Conservation (phyloP, 805 yeast species). For the Starmerella ratchasimensis region DNA sequence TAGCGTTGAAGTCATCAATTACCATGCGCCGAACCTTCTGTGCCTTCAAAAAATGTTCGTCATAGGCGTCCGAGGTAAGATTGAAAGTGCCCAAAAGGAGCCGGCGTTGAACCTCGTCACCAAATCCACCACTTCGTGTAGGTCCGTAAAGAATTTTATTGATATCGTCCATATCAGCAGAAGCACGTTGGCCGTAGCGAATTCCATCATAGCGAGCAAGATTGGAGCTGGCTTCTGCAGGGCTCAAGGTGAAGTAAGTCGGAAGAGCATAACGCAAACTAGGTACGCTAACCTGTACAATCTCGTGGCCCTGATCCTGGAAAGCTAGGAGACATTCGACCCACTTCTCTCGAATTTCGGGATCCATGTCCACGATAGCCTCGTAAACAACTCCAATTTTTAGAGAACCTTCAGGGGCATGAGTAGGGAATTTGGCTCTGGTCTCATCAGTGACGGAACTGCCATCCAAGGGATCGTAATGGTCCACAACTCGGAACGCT, state of each 20-base stretch:
- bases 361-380: slow-evolving; percentile 43
- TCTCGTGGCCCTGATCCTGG: slow-evolving; percentile 35
- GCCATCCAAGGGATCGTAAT: slow-evolving; percentile 63
- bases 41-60: slow-evolving; percentile 67
- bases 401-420: slow-evolving; percentile 20
- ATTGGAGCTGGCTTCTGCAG: slow-evolving; percentile 91
- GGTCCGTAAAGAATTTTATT: slow-evolving; percentile 33
- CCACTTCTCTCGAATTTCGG: slow-evolving; percentile 38
- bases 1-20: slow-evolving; percentile 48
- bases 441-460: slow-evolving; percentile 33
- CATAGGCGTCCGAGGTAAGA: slow-evolving; percentile 57
- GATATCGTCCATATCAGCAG: slow-evolving; percentile 24
- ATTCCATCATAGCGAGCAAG: slow-evolving; percentile 82
- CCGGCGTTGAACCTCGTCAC: slow-evolving; percentile 71
- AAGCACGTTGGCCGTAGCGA: slow-evolving; percentile 55
- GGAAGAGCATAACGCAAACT: slow-evolving; percentile 53
- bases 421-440: slow-evolving; percentile 11
- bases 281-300: slow-evolving; percentile 59
- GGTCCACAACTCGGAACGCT: slow-evolving; percentile 46
- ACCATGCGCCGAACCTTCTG: slow-evolving; percentile 47
- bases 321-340: slow-evolving; percentile 33
- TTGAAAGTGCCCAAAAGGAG: slow-evolving; percentile 78
- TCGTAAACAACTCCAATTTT: slow-evolving; percentile 67
- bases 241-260: slow-evolving; percentile 73
- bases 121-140: slow-evolving; percentile 58